Evolutionary conservation across 1,284 basidiomycete genomes (phyloP), one percentile per base, ranked within the genome.

Genomic region (Polyporus tsugae): DNA sequence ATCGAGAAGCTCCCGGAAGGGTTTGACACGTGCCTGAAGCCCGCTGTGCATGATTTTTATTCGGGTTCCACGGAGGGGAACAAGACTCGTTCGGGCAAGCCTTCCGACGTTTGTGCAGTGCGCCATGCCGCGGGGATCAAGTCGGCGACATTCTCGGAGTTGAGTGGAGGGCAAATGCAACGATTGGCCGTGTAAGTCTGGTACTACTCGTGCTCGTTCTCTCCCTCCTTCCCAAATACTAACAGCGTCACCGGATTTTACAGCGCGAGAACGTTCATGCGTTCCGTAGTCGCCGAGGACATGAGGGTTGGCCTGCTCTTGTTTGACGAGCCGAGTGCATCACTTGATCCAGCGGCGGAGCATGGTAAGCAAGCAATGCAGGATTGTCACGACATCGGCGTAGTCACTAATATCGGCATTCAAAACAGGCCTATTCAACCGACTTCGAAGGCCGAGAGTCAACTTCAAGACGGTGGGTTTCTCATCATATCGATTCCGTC

Each of bases 121-220:
- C 83, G 88, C 55, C 78, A 79, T 0, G 80, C 79, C 41, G 83
- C 87, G 60, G 79, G 80, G 0, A 80, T 82, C 44, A 83, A 84
- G 6, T 74, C 79, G 10, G 4, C 60, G 52, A 55, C 29, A 1
- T 70, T 75, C 1, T 80, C 80, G 2, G 77, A 78, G 17, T 76
- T 94, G 53, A 91, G 89, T 65, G 93, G 92, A 0, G 92, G 92
- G 0, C 91, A 94, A 78, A 89, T 92, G 87, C 92, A 55, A 15
- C 29, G 52, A 4, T 29, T 55, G 25, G 52, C 52, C 1, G 52
- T 55, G 52, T 55, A 13, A 17, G 52, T 35, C 4, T 29, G 29
- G 29, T 29, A 29, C 29, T 13, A 29, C 7, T 15, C 17, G 6
- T 7, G 29, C 6, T 19, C 15, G 33, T 33, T 7, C 29, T 55